Conservation (phyloP, 495 filamentous ascomycete species). For the Hyphodiscus hymeniophilus region DNA sequence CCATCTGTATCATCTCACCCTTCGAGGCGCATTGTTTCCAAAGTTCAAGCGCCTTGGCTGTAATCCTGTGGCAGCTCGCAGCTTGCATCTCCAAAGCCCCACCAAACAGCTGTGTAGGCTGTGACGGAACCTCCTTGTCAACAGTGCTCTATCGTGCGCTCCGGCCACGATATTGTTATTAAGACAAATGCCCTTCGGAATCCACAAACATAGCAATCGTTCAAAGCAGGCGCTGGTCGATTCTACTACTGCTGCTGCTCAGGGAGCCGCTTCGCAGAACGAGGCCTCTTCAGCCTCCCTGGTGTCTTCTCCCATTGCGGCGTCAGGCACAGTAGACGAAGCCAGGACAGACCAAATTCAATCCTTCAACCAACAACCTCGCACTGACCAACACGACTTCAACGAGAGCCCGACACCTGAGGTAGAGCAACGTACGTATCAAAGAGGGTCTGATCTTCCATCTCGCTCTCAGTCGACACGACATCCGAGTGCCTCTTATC, state of each 20-base stretch:
- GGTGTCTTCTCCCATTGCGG: not conserved
- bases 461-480: constrained; percentile 16
- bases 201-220: constrained; percentile 25
- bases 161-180: constrained; percentile 11
- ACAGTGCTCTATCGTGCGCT: constrained; percentile 20
- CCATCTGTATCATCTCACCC: not conserved
- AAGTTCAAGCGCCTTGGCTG: no score
- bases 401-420: not conserved
- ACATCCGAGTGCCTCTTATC: constrained; percentile 8
- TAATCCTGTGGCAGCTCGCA: no score
- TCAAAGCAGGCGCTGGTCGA: constrained; percentile 26
- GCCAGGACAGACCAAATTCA: constrained; percentile 12
- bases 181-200: constrained; percentile 22
- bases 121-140: not conserved
- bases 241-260: constrained; percentile 3
- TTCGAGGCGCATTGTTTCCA: no score
- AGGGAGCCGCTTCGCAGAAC: not conserved
- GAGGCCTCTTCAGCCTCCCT: not conserved
- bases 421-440: not conserved
- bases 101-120: not conserved
- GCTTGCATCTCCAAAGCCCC: not conserved
- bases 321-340: constrained; percentile 4
- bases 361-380: constrained; percentile 12
- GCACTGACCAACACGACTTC: not conserved
- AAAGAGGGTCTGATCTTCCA: constrained; percentile 5